Evolutionary conservation across 78 protist genomes (phyloP).

Genomic region (Tieghemostelium lacteum): DNA sequence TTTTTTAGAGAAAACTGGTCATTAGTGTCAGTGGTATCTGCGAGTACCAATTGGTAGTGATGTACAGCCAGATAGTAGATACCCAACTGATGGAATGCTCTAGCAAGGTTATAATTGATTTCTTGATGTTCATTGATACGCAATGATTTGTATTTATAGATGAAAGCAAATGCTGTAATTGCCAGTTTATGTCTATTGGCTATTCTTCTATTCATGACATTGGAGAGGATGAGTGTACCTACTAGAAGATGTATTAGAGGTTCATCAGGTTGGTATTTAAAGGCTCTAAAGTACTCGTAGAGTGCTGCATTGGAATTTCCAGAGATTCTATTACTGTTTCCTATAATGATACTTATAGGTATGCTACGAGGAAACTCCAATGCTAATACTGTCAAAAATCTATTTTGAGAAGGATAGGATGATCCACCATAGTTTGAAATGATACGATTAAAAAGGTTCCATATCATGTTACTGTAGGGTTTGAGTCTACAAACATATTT

Average conservation of each 20-base stretch:
- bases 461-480: conserved; percentile 46
- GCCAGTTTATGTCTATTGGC: conserved; percentile 45
- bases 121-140: conserved; percentile 14
- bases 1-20: conserved; percentile 18
- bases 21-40: conserved; percentile 11
- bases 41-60: conserved; percentile 27
- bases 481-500: conserved; percentile 64
- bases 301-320: conserved; percentile 23
- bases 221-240: conserved; percentile 15
- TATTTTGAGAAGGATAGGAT: conserved; percentile 8
- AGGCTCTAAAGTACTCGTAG: conserved; percentile 40
- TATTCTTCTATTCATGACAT: conserved; percentile 24
- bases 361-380: conserved; percentile 12
- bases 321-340: conserved; percentile 13
- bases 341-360: conserved; percentile 29
- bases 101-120: conserved; percentile 32
- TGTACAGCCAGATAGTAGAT: conserved; percentile 29
- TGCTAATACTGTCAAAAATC: background rate
- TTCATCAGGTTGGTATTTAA: conserved; percentile 7
- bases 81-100: conserved; percentile 73
- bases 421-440: background rate
- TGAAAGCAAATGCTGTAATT: conserved; percentile 24
- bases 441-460: conserved; percentile 63
- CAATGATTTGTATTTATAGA: conserved; percentile 13
- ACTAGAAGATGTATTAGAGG: conserved; percentile 40